Evolutionary conservation across 805 yeast species (phyloP).

Genomic region (Kockiozyma suomiensis): DNA sequence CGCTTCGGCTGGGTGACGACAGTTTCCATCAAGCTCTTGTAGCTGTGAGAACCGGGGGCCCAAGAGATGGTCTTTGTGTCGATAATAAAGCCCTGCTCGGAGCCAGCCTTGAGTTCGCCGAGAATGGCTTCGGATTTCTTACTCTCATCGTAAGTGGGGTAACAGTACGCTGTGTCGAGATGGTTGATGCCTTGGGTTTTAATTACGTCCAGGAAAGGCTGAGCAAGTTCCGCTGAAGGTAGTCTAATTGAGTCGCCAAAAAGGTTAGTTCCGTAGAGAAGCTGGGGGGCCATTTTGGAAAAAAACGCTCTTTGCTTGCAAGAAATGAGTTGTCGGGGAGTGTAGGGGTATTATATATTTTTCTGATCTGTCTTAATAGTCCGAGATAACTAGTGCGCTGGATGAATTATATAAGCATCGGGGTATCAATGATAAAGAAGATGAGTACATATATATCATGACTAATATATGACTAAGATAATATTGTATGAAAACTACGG

Average conservation of each 20-base stretch:
- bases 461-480: too few relatives aligned
- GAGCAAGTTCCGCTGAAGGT: background rate
- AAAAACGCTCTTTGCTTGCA: background rate
- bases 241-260: background rate
- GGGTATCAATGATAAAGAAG: too few relatives aligned
- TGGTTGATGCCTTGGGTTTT: slow-evolving; percentile 2
- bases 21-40: background rate
- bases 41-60: slow-evolving; percentile 1
- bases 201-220: slow-evolving; percentile 12
- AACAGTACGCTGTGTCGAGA: slow-evolving; percentile 6
- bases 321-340: background rate
- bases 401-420: too few relatives aligned
- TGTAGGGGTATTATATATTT: too few relatives aligned
- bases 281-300: background rate
- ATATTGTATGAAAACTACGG: too few relatives aligned
- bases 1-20: background rate
- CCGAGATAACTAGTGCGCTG: too few relatives aligned
- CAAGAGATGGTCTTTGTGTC: slow-evolving; percentile 4
- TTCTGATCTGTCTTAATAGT: too few relatives aligned
- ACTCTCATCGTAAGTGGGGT: background rate
- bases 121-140: background rate
- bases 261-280: slow-evolving; percentile 3
- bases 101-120: slow-evolving; percentile 9
- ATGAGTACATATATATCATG: too few relatives aligned
- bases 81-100: slow-evolving; percentile 3